phyloP scores from a whole-genome alignment of 495 filamentous ascomycete species.

The Chaetomium fimeti region DNA sequence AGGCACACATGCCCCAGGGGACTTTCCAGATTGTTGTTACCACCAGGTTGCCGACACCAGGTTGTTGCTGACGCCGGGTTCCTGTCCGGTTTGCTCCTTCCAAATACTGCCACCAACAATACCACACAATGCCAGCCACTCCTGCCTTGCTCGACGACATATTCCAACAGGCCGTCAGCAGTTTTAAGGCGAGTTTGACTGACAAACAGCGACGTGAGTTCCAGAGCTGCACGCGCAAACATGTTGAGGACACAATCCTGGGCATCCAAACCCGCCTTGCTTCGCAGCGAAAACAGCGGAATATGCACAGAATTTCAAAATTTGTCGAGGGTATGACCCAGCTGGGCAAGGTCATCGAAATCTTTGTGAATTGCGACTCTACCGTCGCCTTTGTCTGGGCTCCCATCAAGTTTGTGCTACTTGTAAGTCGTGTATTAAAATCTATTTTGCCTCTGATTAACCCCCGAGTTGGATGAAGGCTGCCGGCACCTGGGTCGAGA shows the following conservation, averaged over 20 bases:
- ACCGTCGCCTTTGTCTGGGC: neutral
- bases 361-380: neutral
- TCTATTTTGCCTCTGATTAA: neutral
- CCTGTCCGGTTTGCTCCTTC: too few species aligned
- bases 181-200: neutral
- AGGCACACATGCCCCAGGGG: too few species aligned
- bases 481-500: neutral
- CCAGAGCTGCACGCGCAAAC: too few species aligned
- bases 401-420: neutral
- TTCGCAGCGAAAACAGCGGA: too few species aligned
- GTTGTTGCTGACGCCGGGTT: too few species aligned
- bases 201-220: neutral
- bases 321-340: constrained; percentile 2
- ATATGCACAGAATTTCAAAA: neutral
- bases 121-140: neutral
- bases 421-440: neutral
- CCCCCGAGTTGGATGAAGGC: neutral
- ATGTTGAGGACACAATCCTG: too few species aligned
- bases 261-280: too few species aligned
- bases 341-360: constrained; percentile 1
- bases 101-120: too few species aligned
- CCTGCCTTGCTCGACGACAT: neutral
- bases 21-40: too few species aligned
- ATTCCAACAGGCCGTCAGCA: neutral
- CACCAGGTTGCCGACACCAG: too few species aligned